These are phyloP conservation scores for Fraxinus greggii DNA, from an alignment of 305 asterid genomes.

Conservation along the genomic window DNA sequence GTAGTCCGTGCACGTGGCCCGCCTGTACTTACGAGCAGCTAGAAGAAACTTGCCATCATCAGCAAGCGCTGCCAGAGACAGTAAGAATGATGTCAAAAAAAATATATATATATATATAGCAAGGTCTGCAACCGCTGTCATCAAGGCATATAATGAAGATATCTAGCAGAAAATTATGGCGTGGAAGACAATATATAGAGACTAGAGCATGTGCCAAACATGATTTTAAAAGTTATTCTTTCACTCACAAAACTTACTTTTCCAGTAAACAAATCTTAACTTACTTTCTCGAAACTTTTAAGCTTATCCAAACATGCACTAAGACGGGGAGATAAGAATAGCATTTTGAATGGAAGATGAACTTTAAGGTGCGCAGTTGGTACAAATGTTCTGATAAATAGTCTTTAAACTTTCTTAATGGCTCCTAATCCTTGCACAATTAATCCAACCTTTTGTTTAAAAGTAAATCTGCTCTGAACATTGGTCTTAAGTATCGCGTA, in stretches of 20 bases:
- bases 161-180: neutral
- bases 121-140: neutral
- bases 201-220: neutral
- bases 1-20: conserved; percentile 82
- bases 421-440: neutral
- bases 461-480: neutral
- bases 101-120: neutral
- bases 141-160: neutral
- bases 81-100: conserved; percentile 20
- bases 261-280: neutral
- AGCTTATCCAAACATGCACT: neutral
- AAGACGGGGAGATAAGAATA: neutral
- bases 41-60: conserved; percentile 95
- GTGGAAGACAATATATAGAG: neutral
- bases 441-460: neutral
- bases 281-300: neutral
- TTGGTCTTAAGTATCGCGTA: neutral
- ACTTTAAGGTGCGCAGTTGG: neutral
- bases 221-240: neutral
- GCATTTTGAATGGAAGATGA: neutral
- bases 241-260: neutral
- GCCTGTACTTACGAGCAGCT: conserved; percentile 79
- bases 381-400: neutral
- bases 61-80: conserved; percentile 65
- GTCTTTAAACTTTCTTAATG: neutral